A percentile compares a stretch with the other conserved stretches of the same genome.
phyloP scores from a whole-genome alignment of 2,329 filamentous ascomycete species.

The Emmonsiellopsis sp. region DNA sequence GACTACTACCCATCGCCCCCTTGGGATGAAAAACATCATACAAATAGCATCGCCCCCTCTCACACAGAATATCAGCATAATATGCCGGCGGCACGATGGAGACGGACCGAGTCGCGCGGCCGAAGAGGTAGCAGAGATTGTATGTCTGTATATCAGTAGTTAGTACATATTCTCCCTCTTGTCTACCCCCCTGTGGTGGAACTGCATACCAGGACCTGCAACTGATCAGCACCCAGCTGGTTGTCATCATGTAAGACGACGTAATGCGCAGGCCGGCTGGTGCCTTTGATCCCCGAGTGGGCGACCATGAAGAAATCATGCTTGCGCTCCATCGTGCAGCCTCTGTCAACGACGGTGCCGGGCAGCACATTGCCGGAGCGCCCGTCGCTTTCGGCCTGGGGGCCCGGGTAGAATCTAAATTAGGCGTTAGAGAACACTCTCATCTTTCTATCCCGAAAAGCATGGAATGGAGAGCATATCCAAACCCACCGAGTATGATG shows the following conservation, averaged over 20 bases:
- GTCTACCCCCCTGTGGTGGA: too few relatives aligned
- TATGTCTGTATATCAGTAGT: slow-evolving; percentile 37
- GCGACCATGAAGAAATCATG: slow-evolving; percentile 83
- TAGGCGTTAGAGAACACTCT: too few relatives aligned
- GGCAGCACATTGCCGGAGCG: slow-evolving; percentile 57
- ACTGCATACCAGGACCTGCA: slow-evolving; percentile 8
- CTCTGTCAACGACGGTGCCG: slow-evolving; percentile 78
- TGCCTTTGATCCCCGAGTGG: slow-evolving; percentile 71
- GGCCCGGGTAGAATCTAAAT: slow-evolving; percentile 59
- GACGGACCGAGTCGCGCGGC: slow-evolving; percentile 75
- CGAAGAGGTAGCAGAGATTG: slow-evolving; percentile 70
- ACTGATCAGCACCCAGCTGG: slow-evolving; percentile 43
- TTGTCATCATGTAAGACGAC: slow-evolving; percentile 60
- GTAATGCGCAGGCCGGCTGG: slow-evolving; percentile 76
- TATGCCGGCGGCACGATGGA: slow-evolving; percentile 81
- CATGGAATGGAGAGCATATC: neutral
- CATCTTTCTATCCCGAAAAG: too few relatives aligned
- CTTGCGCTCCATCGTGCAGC: slow-evolving; percentile 62
- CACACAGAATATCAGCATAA: slow-evolving; percentile 80
- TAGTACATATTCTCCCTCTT: slow-evolving; percentile 33
- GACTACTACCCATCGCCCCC: neutral
- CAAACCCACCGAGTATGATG: slow-evolving; percentile 60
- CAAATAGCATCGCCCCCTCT: slow-evolving; percentile 65
- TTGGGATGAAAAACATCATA: slow-evolving; percentile 6
- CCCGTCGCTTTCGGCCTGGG: slow-evolving; percentile 35